A percentile compares a stretch with the other conserved stretches of the same genome.
Conservation (phyloP, 345 rosid genomes). For the Punica granatum region DNA sequence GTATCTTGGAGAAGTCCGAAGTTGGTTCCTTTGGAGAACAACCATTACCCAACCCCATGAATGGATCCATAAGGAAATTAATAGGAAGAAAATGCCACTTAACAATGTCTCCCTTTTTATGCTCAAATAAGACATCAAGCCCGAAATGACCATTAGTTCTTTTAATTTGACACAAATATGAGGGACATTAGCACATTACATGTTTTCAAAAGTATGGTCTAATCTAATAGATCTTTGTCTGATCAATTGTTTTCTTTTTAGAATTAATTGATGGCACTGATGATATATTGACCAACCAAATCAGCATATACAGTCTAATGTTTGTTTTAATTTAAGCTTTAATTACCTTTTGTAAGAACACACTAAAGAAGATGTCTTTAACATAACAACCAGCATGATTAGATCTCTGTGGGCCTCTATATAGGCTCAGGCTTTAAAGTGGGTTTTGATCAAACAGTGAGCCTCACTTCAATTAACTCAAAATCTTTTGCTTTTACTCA, state of each 20-base stretch:
- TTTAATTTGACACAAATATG: neutral
- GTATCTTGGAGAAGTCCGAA: neutral
- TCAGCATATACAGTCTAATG: neutral
- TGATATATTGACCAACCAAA: neutral
- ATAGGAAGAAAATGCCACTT: neutral
- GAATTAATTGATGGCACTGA: neutral
- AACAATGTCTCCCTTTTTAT: neutral
- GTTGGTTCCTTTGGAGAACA: slow-evolving; percentile 1
- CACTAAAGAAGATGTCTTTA: slow-evolving; percentile 5
- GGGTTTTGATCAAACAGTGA: neutral
- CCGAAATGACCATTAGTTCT: too few species aligned
- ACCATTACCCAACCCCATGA: neutral
- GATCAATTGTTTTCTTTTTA: neutral
- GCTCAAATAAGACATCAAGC: neutral
- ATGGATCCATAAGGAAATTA: neutral
- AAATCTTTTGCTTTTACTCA: neutral
- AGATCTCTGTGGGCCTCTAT: slow-evolving; percentile 13
- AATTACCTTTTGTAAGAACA: slow-evolving; percentile 9
- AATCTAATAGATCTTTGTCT: neutral
- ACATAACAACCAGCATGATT: slow-evolving; percentile 14
- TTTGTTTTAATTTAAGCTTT: neutral
- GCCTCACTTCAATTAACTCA: neutral
- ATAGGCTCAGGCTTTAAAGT: neutral
- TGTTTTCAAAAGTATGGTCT: neutral
- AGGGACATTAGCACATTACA: neutral